Conservation (phyloP, 2,329 filamentous ascomycete species). For the Alternaria infectoria region DNA sequence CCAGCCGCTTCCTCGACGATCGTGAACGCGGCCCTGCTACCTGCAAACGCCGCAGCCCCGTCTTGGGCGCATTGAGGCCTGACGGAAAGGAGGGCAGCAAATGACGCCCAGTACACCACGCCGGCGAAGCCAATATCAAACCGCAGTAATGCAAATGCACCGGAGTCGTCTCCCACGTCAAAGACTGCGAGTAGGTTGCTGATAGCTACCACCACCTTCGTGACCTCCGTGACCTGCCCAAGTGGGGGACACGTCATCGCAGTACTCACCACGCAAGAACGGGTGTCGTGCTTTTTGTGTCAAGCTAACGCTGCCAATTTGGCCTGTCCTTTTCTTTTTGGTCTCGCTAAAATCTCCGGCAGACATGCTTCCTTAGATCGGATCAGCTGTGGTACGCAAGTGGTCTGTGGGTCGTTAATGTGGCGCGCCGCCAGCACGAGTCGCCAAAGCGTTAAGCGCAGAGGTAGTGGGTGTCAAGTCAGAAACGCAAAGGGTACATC, state of each 20-base stretch:
- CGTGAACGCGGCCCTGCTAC: constrained; percentile 29
- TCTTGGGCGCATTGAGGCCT: constrained; percentile 40
- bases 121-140: constrained; percentile 29
- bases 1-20: constrained; percentile 21
- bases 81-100: constrained; percentile 34
- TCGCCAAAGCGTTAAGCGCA: constrained; percentile 39
- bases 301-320: constrained; percentile 35
- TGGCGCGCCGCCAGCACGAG: constrained; percentile 46
- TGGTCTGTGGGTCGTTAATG: constrained; percentile 46
- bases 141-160: constrained; percentile 12
- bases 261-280: constrained; percentile 17
- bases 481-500: constrained; percentile 38
- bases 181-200: not conserved
- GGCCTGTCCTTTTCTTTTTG: constrained; percentile 35
- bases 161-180: not conserved
- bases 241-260: constrained; percentile 41
- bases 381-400: constrained; percentile 36
- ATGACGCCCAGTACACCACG: constrained; percentile 27
- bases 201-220: constrained; percentile 11
- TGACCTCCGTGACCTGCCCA: not conserved
- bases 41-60: constrained; percentile 36
- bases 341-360: constrained; percentile 36
- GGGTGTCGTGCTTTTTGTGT: constrained; percentile 37
- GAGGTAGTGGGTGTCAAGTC: constrained; percentile 39
- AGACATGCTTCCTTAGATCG: constrained; percentile 37